Base-by-base conservation (phyloP, 2,329 filamentous ascomycete genomes). In the Trichoderma endophyticum region DNA sequence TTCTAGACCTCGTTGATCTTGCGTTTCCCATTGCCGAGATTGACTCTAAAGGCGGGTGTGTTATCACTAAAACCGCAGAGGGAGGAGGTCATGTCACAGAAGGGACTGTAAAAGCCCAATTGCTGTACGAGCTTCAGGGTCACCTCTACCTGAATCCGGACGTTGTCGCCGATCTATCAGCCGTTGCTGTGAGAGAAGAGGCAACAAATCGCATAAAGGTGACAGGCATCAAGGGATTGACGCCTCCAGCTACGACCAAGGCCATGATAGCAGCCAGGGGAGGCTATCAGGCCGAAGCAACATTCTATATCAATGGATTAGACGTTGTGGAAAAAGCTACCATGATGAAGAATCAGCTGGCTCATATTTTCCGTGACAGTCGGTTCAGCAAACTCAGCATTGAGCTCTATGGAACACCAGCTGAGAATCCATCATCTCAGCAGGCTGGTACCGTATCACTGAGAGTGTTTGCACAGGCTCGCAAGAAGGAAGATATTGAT, bases 371-470 rank as follows among this genome's bases (percentile, higher is more conserved):
- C 48, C 72, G 74, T 8, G 73, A 78, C 54, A 73, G 72, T 24
- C 81, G 79, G 12, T 82, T 83, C 62, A 80, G 76, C 71, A 79
- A 79, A 9, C 73, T 84, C 0, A 81, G 78, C 18, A 79, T 83
- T 30, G 73, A 79, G 54, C 24, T 75, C 15, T 75, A 84, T 81
- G 74, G 86, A 78, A 63, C 81, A 73, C 39, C 80, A 70, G 77
- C 81, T 0, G 77, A 80, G 1, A 80, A 86, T 51, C 83, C 84
- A 0, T 75, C 75, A 3, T 83, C 80, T n/a, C 85, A 87, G 36
- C 82, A 83, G 30, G 81, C 81, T 0, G 85, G 85, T 1, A 88
- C 86, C 0, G 85, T 86, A 0, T 84, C 84, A 57, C 80, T 86
- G 54, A 75, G 84, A 28, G 78, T 85, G 62, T 82, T 86, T 74